Evolutionary conservation across 805 yeast species (phyloP).

Genomic region (Candida hispaniensis): DNA sequence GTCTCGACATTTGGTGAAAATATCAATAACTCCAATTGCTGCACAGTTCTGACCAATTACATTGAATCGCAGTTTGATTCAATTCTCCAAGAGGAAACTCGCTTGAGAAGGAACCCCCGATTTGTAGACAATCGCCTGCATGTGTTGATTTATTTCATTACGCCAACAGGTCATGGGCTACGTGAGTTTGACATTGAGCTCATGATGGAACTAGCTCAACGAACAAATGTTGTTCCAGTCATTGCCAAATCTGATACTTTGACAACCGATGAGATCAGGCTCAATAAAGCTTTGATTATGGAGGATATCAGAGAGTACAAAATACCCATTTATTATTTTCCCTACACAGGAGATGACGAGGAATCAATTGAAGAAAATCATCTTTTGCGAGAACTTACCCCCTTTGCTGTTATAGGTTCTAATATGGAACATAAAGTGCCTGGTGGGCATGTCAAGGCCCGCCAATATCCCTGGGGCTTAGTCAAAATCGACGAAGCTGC

Average conservation of each 20-base stretch:
- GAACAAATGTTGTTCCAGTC: conserved; percentile 78
- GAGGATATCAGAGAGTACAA: conserved; percentile 63
- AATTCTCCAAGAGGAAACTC: conserved; percentile 71
- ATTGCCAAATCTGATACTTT: conserved; percentile 80
- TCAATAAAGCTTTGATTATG: conserved; percentile 63
- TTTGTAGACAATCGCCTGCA: conserved; percentile 68
- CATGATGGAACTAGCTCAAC: conserved; percentile 65
- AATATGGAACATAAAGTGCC: conserved; percentile 30
- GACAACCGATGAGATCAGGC: conserved; percentile 62
- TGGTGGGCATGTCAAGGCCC: conserved; percentile 36
- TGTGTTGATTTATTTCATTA: conserved; percentile 67
- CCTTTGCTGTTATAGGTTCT: conserved; percentile 55
- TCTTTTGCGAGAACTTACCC: conserved; percentile 39
- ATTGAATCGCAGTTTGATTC: conserved; percentile 59
- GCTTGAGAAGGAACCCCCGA: conserved; percentile 76
- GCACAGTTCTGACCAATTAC: conserved; percentile 41
- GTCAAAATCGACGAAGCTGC: conserved; percentile 36
- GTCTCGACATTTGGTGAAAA: conserved; percentile 73
- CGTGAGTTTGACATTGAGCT: conserved; percentile 68
- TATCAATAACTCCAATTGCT: conserved; percentile 48
- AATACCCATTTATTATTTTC: conserved; percentile 67
- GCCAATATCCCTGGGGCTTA: conserved; percentile 62
- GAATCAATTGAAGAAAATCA: conserved; percentile 28
- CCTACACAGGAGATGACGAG: conserved; percentile 34
- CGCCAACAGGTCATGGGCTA: conserved; percentile 40